Evolutionary conservation across 108 stramenopile species (phyloP).

Genomic region (Nitzschia palea): DNA sequence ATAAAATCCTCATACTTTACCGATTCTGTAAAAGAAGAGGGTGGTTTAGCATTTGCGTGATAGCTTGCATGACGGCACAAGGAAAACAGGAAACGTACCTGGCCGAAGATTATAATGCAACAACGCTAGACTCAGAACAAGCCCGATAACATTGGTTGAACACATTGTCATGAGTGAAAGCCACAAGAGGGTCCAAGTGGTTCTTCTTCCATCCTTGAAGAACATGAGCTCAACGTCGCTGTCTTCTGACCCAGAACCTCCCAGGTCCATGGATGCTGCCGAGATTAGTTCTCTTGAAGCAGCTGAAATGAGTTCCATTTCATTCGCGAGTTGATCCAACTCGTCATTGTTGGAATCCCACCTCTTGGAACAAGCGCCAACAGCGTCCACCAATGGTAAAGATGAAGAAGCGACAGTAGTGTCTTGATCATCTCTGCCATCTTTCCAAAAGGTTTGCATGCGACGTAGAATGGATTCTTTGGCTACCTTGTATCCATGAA

Average conservation of each 20-base stretch:
- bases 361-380: background rate
- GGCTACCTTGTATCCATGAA: background rate
- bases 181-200: slow-evolving; percentile 2
- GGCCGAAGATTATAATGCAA: background rate
- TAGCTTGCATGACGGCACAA: no score
- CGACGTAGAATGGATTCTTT: slow-evolving; percentile 2
- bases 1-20: background rate
- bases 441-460: slow-evolving; percentile 1
- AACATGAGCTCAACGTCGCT: no score
- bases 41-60: no score
- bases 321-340: background rate
- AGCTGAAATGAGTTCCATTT: background rate
- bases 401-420: background rate
- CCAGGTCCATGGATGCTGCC: no score
- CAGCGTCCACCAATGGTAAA: background rate
- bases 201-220: no score
- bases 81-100: background rate
- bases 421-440: background rate
- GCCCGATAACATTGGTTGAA: slow-evolving; percentile 3
- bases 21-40: background rate
- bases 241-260: no score
- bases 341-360: background rate
- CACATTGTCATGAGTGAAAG: slow-evolving; percentile 11
- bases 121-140: background rate
- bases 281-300: no score